Base-by-base conservation (phyloP, 345 rosid species). In the sweet orange (Citrus sinensis) region DNA sequence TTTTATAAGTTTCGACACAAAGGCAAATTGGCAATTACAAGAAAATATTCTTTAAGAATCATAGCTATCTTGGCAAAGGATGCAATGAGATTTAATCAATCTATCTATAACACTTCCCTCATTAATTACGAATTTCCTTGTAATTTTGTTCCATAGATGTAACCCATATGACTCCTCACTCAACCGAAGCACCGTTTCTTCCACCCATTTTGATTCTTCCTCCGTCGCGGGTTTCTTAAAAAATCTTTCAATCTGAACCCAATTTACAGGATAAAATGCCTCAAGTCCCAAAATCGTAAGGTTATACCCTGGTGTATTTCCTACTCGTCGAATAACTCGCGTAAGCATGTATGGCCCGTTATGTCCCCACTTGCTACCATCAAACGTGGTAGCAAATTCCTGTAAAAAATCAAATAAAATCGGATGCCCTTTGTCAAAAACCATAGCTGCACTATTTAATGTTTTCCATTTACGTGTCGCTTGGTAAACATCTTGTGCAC, bases 211-310 rank as follows among this genome's bases (percentile, higher is more conserved):
- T 5, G 42, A 75, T 9, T 82, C 86, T 10, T 71, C 78, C 69
- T 70, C 81, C 0, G 62, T 87, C 80, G 68, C 76, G 5, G 98
- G 92, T 68, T 85, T 86, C 86, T 72, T 82, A 55, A 89, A 92
- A 10, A 84, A 83, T 56, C 88, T 79, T 54, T 68, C 83, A 59
- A 90, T 90, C 75, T 81, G 83, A 27, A 67, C 64, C 98, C 95
- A 94, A 78, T 82, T 78, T 61, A 85, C 93, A 0, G 93, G 94
- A 82, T 93, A 89, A 80, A 93, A 92, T 3, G 97, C 94, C 84
- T 81, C 80, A 0, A 90, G 93, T 5, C 84, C 82, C 83, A 92
- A 42, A 56, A 93, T 82, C 5, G 87, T 87, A 11, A 90, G 76
- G 86, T 85, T 87, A 67, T 71, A 84, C 0, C 82, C 88, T 11